Percentiles rank a stretch among this genome's conserved stretches.
Conservation (phyloP, 2,329 filamentous ascomycete genomes). For the Paraphaeosphaeria minitans region DNA sequence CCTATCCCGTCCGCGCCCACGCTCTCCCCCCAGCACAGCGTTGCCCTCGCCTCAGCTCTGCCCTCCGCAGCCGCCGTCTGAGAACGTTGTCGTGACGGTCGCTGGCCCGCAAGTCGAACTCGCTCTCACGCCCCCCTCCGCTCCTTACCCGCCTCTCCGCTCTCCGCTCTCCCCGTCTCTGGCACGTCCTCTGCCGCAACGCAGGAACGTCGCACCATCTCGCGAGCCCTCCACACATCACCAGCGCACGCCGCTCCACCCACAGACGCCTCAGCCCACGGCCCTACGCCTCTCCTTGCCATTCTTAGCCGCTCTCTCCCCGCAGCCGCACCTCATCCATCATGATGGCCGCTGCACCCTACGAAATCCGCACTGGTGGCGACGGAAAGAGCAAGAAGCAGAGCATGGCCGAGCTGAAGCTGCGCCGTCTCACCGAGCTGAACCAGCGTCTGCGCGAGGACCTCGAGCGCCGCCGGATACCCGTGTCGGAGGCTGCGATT, state of each 20-base stretch:
- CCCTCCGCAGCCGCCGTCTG: slow-evolving; percentile 28
- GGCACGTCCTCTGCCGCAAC: slow-evolving; percentile 25
- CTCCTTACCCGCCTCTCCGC: slow-evolving; percentile 37
- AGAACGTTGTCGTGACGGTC: slow-evolving; percentile 33
- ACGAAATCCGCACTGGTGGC: slow-evolving; percentile 69
- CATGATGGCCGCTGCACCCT: slow-evolving; percentile 64
- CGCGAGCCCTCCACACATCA: slow-evolving; percentile 26
- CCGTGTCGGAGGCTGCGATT: slow-evolving; percentile 85
- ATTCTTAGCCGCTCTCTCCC: slow-evolving; percentile 9
- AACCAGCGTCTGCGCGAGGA: slow-evolving; percentile 96
- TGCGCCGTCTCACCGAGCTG: slow-evolving; percentile 92
- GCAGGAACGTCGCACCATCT: slow-evolving; percentile 40
- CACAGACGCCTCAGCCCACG: slow-evolving; percentile 16
- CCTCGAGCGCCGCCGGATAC: slow-evolving; percentile 91
- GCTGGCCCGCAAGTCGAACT: slow-evolving; percentile 28
- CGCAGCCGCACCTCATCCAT: slow-evolving; percentile 27
- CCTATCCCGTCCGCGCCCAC: slow-evolving; percentile 29
- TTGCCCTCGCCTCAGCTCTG: slow-evolving; percentile 19
- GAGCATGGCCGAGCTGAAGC: slow-evolving; percentile 98
- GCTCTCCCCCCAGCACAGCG: slow-evolving; percentile 29
- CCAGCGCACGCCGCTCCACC: slow-evolving; percentile 27
- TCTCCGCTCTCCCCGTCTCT: slow-evolving; percentile 31
- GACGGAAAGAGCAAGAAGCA: slow-evolving; percentile 91
- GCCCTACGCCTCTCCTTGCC: slow-evolving; percentile 20
- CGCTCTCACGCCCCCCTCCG: slow-evolving; percentile 36